Evolutionary conservation across 208 protist genomes (phyloP), one percentile per base, ranked within the genome.

Genomic region (Entamoeba histolytica): DNA sequence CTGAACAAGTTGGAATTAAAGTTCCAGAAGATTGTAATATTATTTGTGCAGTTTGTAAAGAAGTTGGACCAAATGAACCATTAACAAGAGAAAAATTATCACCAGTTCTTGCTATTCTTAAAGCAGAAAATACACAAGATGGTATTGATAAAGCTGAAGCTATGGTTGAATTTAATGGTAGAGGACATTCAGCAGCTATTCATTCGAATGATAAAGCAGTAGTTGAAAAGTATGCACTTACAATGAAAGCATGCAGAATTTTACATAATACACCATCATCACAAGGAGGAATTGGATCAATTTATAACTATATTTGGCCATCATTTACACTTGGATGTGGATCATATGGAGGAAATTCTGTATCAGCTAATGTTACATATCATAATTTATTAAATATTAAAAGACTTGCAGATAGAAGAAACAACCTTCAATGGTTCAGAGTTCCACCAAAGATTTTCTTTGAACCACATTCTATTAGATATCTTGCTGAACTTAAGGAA

Each of bases 291-390:
- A 94, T 95, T 91, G 95, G 95, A 52, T 93, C 93, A 92, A 47
- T 95, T 8, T 95, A 94, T 28, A 95, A 95, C 94, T 95, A 61
- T 17, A 61, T 61, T 61, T 8, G 17, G 8, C 94, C 94, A n/a
- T 93, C 93, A 19, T 39, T 95, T 8, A 95, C 95, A 52, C 92
- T 95, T 28, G 95, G 95, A 52, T 94, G 93, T 69, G 93, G 94
- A 31, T 93, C 93, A 15, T 92, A 55, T 4, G 94, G 93, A 61
- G 94, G 92, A 44, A 94, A 92, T 49, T 52, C 69, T 28, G 69
- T 87, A 7, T 44, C 28, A 91, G 92, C 91, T 12, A 95, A 95
- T 91, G 95, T 95, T 44, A 51, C 47, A 10, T 12, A n/a, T 28
- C 55, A 69, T 39, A 57, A 95, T 17, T 57, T 95, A 12, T 28